A percentile compares a stretch with the other conserved stretches of the same genome.
Conservation (phyloP, 2,329 filamentous ascomycete genomes). For the Gaeumannomyces sp. region DNA sequence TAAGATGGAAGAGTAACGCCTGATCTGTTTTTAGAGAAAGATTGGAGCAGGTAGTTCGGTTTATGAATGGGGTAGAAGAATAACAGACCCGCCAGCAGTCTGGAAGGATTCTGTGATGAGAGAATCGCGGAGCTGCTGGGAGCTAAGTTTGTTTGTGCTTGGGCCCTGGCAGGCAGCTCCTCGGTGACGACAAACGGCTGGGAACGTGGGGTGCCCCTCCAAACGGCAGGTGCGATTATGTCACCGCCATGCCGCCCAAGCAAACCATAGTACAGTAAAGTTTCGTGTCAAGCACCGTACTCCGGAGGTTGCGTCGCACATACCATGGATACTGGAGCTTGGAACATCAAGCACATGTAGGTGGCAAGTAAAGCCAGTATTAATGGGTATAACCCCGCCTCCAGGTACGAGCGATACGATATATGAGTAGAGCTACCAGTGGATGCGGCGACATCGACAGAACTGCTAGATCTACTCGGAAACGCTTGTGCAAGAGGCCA, state of each 20-base stretch:
- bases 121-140: neutral
- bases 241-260: neutral
- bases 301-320: too few relatives aligned
- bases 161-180: neutral
- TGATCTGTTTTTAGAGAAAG: neutral
- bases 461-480: too few relatives aligned
- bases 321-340: neutral
- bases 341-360: neutral
- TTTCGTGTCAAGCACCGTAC: neutral
- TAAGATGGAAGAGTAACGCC: neutral
- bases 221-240: neutral
- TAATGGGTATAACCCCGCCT: too few relatives aligned
- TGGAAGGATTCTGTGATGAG: too few relatives aligned
- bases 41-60: neutral
- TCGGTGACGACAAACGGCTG: neutral
- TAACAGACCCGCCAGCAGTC: too few relatives aligned
- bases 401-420: too few relatives aligned
- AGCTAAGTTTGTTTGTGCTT: neutral
- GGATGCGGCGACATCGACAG: neutral
- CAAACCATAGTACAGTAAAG: neutral
- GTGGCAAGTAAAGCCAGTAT: neutral
- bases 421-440: neutral
- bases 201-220: neutral
- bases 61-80: neutral
- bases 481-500: too few relatives aligned